Evolutionary conservation across 306 rosid species (phyloP), one percentile per base, ranked within the genome.

Genomic region (Lotus japonicus): DNA sequence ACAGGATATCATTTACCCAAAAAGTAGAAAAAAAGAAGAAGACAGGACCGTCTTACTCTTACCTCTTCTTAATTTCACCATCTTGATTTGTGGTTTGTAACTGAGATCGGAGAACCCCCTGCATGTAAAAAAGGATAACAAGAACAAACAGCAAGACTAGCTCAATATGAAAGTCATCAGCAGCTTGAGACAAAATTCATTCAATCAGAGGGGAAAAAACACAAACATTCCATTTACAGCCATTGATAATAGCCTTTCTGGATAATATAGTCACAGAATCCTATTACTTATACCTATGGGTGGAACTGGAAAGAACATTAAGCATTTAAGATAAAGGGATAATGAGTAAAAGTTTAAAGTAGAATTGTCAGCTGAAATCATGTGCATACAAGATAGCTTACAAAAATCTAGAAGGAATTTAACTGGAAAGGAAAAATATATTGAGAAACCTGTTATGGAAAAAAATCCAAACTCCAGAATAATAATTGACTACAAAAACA

Each of bases 21-120:
- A 66, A 17, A 59, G 9, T 6, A 1, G 3, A 31, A 52, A 59
- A 15, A 23, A 46, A 1, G 18, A 66, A 66, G 15, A 28, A 46
- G 9, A 3, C 1, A 23, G 42, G 42, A 64, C 26, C 7, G 36
- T 6, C 7, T 31, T 62, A 51, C 17, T 31, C 68, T 62, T 74
- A 86, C 96, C 94, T 88, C 59, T 80, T 86, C 83, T 88, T 83
- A 74, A 54, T 42, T 31, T 83, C 86, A 71, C 85, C 75, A 14
- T 87, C 94, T 52, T 88, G 91, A 60, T 87, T 86, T 39, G 96
- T 85, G 7, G 86, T 74, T 26, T 86, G 89, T 65, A 91, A 85
- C 80, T 91, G 92, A 65, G 88, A 83, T 41, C 84, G 87, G 70
- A 91, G 85, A 39, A 83, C 78, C 72, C 97, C 94, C 97, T 91